Evolutionary conservation across 768 basidiomycete genomes (phyloP).

Genomic region (Podaxis sp.): DNA sequence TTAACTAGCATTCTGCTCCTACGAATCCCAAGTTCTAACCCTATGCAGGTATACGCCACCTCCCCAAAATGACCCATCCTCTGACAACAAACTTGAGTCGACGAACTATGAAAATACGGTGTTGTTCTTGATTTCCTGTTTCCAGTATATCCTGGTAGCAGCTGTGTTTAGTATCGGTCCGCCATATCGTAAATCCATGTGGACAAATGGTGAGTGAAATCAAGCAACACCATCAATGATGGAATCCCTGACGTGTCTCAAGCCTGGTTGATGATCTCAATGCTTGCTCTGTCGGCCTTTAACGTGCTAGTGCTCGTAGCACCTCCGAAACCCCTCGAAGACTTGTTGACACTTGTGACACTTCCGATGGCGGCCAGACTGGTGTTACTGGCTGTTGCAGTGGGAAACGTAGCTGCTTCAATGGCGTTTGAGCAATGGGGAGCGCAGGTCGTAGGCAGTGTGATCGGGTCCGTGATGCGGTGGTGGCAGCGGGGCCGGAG

Average conservation of each 20-base stretch:
- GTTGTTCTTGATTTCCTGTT: conserved; percentile 91
- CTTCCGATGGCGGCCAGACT: conserved; percentile 66
- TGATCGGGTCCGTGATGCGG: conserved; percentile 43
- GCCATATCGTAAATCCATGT: conserved; percentile 92
- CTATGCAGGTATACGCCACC: conserved; percentile 73
- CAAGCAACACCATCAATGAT: conserved; percentile 6
- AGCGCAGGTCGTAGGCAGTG: conserved; percentile 47
- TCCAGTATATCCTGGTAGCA: conserved; percentile 97
- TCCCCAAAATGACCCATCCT: conserved; percentile 36
- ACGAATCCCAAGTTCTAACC: neutral
- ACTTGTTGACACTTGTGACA: conserved; percentile 71
- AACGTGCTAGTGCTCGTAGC: conserved; percentile 73
- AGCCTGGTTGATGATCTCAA: conserved; percentile 77
- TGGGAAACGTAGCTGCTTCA: conserved; percentile 67
- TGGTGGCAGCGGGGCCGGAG: conserved; percentile 40
- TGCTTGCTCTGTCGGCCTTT: conserved; percentile 64
- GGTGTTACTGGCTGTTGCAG: conserved; percentile 62
- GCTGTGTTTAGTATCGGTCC: conserved; percentile 98
- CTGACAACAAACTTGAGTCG: conserved; percentile 71
- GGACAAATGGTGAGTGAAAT: conserved; percentile 75
- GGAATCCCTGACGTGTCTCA: conserved; percentile 5
- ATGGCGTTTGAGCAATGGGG: conserved; percentile 78
- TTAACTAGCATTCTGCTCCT: neutral
- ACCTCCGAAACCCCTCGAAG: conserved; percentile 55
- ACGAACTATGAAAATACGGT: conserved; percentile 90